Evolutionary conservation across 192 early-diverging fungal genomes (phyloP).

Genomic region (Coemansia sp.): DNA sequence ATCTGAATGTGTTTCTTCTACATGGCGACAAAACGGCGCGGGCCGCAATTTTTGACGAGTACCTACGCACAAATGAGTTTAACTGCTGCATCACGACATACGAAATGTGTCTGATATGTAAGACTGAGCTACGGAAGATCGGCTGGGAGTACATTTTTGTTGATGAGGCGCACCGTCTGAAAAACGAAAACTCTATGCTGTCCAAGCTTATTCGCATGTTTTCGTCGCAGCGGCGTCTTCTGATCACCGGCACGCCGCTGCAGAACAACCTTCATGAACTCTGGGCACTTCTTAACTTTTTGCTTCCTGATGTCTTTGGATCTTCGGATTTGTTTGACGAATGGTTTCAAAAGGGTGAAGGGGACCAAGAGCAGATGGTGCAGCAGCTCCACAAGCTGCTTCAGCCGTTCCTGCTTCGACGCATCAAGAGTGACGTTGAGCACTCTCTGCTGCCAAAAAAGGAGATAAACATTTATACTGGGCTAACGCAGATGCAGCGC

Average conservation of each 20-base stretch:
- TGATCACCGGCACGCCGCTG: constrained; percentile 94
- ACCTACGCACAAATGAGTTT: constrained; percentile 65
- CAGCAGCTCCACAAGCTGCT: constrained; percentile 67
- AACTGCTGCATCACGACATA: constrained; percentile 96
- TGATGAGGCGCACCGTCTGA: constrained; percentile 81
- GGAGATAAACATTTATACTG: constrained; percentile 88
- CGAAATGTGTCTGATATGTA: constrained; percentile 93
- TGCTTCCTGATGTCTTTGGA: constrained; percentile 96
- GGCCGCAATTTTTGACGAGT: constrained; percentile 59
- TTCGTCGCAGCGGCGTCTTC: constrained; percentile 80
- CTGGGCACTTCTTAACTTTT: constrained; percentile 98
- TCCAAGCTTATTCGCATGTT: constrained; percentile 94
- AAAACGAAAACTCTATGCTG: constrained; percentile 93
- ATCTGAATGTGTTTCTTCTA: constrained; percentile 81
- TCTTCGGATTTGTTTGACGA: constrained; percentile 91
- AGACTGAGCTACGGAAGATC: constrained; percentile 76
- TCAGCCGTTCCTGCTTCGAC: constrained; percentile 80
- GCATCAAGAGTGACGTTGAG: constrained; percentile 94
- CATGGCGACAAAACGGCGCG: constrained; percentile 88
- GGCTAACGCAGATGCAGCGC: constrained; percentile 91
- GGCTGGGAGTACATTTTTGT: constrained; percentile 78
- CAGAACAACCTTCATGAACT: constrained; percentile 98
- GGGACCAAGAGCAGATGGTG: constrained; percentile 63
- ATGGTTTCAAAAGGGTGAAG: constrained; percentile 74
- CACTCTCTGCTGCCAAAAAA: constrained; percentile 95